Conservation (phyloP, 192 early-diverging fungal genomes). For the Backusella mclennaniae region DNA sequence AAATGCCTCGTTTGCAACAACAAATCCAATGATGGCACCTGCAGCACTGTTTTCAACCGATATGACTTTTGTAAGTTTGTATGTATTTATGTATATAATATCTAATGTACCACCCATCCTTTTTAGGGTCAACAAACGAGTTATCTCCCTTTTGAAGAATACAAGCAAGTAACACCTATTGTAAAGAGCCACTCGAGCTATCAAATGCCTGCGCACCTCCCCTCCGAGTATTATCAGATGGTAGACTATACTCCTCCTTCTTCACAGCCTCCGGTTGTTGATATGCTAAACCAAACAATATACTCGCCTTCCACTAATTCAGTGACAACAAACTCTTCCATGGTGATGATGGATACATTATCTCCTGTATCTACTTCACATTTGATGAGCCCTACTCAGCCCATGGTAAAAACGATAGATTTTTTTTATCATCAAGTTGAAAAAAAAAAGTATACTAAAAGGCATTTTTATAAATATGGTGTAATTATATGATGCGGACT, state of each 20-base stretch:
- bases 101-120: not conserved
- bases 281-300: not conserved
- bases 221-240: not conserved
- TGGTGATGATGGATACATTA: slow-evolving; percentile 5
- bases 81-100: not conserved
- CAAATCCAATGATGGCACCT: not conserved
- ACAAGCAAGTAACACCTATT: not conserved
- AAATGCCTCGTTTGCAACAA: slow-evolving; percentile 15
- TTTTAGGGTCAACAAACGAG: slow-evolving; percentile 8
- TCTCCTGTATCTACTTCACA: not conserved
- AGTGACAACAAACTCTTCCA: slow-evolving; percentile 8
- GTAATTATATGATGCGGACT: not conserved
- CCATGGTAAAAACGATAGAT: not conserved
- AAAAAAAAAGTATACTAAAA: no score
- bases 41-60: slow-evolving; percentile 7
- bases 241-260: not conserved
- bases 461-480: not conserved
- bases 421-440: not conserved
- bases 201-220: not conserved
- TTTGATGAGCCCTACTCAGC: slow-evolving; percentile 16
- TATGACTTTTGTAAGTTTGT: not conserved
- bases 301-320: slow-evolving; percentile 16
- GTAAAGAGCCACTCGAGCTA: not conserved
- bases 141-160: slow-evolving; percentile 5
- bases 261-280: not conserved